phyloP scores from a whole-genome alignment of 176 grass and related monocot genomes.

The Carex littledalei region DNA sequence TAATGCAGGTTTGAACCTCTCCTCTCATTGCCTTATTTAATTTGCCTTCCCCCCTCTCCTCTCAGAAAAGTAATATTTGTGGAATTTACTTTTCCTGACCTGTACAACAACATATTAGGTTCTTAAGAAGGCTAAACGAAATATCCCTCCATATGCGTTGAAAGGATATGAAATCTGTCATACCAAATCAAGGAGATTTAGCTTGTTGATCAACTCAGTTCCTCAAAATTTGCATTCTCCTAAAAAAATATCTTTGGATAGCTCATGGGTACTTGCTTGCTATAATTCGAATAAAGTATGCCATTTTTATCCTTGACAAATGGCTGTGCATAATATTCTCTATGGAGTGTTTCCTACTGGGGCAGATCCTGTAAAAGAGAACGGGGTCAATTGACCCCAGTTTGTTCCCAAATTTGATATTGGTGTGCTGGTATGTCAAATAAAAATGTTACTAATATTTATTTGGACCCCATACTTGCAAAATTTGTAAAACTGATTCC shows the following conservation, averaged over 20 bases:
- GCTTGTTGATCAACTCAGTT: neutral
- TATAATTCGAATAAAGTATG: neutral
- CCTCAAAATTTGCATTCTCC: neutral
- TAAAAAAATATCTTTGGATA: neutral
- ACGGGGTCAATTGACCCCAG: neutral
- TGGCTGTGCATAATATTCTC: neutral
- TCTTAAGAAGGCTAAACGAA: neutral
- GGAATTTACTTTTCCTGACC: neutral
- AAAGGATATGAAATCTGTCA: neutral
- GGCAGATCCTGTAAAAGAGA: neutral
- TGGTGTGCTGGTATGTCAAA: neutral
- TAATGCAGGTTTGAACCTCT: slow-evolving; percentile 52
- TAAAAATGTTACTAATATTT: neutral
- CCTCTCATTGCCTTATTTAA: neutral
- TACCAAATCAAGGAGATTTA: neutral
- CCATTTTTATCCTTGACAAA: neutral
- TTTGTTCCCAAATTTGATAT: neutral
- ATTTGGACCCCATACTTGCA: neutral
- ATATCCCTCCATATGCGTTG: neutral
- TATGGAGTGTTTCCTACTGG: neutral
- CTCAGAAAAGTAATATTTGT: neutral
- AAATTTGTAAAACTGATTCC: neutral
- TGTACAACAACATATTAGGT: neutral
- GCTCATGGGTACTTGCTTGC: neutral
- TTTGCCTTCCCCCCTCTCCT: neutral